Base-by-base conservation (phyloP, 495 filamentous ascomycete species). In the Pseudevernia furfuracea region DNA sequence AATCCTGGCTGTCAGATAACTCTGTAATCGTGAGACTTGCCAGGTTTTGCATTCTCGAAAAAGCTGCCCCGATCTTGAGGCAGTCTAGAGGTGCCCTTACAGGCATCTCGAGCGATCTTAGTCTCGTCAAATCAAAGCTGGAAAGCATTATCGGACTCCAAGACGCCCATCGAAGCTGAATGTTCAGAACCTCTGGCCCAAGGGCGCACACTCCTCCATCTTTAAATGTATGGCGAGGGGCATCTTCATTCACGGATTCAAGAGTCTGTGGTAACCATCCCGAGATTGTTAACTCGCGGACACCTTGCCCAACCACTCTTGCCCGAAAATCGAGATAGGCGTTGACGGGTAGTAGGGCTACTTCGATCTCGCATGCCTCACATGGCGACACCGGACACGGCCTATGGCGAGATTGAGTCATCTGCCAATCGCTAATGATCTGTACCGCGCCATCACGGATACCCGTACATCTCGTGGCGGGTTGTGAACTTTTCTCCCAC, bases 111-210 rank as follows among this genome's bases (percentile, higher is more conserved):
- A 49, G 46, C 23, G 46, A 49, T 23, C 46, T 25, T 7, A 49
- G 46, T 49, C n/a, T 49, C 46, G 46, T 28, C 23, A 49, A 28
- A 28, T 49, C 46, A 49, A 49, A 49, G 46, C 46, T 14, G 46
- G n/a, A 49, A 49, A 49, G 46, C 46, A 49, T 49, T 12, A 49
- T 12, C 23, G 46, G 46, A 49, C 46, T 49, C 46, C 46, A 49
- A 28, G 1, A 3, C 23, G 23, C 23, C 46, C 46, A 28, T 49
- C 11, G n/a, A 49, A 49, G 46, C 46, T 49, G 23, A 28, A 49
- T 14, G 23, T 49, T 49, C 46, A 49, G 28, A 49, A 23, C 10
- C 23, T 49, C 46, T 28, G 46, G 46, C 9, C 10, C 0, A 10
- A 49, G n/a, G 3, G 14, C 46, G 46, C 46, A 49, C 9, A 49